Evolutionary conservation across 2,329 filamentous ascomycete genomes (phyloP), one percentile per base, ranked within the genome.

Genomic region (Fusarium anguioides): DNA sequence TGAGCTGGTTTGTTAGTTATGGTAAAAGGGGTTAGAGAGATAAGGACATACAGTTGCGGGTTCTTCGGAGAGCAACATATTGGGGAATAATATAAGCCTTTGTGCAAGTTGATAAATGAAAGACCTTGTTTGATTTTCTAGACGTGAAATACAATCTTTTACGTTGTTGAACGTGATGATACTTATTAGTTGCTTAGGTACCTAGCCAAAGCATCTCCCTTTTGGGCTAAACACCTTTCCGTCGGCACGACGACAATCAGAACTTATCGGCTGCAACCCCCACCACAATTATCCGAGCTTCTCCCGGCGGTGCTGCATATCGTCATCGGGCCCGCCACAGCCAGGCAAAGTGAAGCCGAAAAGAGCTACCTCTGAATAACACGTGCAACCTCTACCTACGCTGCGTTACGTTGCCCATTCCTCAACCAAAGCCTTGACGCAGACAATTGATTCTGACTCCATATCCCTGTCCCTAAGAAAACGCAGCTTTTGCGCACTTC

Each of bases 41-140:
- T 24, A 23, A n/a, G 29, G 42, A 45, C 87, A 63, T 87, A 96
- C 93, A 41, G 90, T 91, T 41, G 92, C 92, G 69, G 94, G 95
- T 78, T 96, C 92, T 82, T 97, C 94, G 81, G 97, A 93, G 81
- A 98, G 92, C 77, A 97, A 86, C 91, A 98, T 97, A 68, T 81
- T 93, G 82, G 63, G 52, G 56, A 57, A 5, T 33, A 18, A 6
- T 27, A 3, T n/a, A 14, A 15, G 20, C 12, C 48, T 20, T 31
- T 20, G 4, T 11, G 11, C 7, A 5, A 7, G n/a, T n/a, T n/a
- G n/a, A n/a, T n/a, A n/a, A n/a, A n/a, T n/a, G n/a, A 10, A 3
- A 20, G 12, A 17, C 27, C 4, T 2, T 3, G 15, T 29, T 29
- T 29, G 6, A 26, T 33, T 31, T 31, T 31, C 4, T 33, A 41